Evolutionary conservation across 2,329 filamentous ascomycete species (phyloP).

Genomic region (Alternaria viburni): DNA sequence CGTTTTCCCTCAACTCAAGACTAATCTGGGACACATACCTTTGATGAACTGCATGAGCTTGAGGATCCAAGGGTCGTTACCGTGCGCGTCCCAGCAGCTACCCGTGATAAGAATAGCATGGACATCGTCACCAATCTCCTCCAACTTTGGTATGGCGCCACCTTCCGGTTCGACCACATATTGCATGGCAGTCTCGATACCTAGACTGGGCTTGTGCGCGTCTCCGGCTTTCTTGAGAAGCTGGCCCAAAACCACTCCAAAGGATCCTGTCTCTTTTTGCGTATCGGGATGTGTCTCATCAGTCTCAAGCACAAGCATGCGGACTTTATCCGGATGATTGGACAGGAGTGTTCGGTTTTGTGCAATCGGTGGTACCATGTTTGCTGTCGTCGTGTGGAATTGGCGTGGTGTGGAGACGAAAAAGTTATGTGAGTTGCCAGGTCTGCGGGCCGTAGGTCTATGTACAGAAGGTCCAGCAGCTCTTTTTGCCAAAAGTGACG

Average conservation of each 20-base stretch:
- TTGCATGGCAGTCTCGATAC: constrained; percentile 61
- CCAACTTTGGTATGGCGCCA: constrained; percentile 52
- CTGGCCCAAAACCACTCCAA: constrained; percentile 60
- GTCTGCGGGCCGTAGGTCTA: background rate
- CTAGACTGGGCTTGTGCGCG: constrained; percentile 60
- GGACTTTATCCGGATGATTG: constrained; percentile 43
- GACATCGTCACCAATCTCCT: constrained; percentile 56
- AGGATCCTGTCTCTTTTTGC: constrained; percentile 57
- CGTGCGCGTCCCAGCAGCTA: constrained; percentile 57
- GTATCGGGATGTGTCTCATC: constrained; percentile 63
- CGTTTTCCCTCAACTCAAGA: background rate
- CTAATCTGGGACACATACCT: constrained; percentile 35
- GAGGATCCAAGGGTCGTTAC: constrained; percentile 53
- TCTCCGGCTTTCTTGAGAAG: constrained; percentile 60
- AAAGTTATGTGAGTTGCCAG: background rate
- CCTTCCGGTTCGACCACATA: constrained; percentile 57
- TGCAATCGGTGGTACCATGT: constrained; percentile 34
- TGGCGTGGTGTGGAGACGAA: background rate
- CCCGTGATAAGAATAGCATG: constrained; percentile 56
- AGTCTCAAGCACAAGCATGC: constrained; percentile 64
- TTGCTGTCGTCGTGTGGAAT: constrained; percentile 1
- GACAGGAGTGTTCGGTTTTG: constrained; percentile 26
- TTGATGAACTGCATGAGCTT: constrained; percentile 54
- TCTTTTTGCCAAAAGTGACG: constrained; percentile 4
- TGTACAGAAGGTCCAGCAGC: background rate